A percentile compares a stretch with the other conserved stretches of the same genome.
These are phyloP conservation scores for Gaertneriomyces semiglobifer DNA, from an alignment of 192 early-diverging fungal species.

Conservation along the genomic window DNA sequence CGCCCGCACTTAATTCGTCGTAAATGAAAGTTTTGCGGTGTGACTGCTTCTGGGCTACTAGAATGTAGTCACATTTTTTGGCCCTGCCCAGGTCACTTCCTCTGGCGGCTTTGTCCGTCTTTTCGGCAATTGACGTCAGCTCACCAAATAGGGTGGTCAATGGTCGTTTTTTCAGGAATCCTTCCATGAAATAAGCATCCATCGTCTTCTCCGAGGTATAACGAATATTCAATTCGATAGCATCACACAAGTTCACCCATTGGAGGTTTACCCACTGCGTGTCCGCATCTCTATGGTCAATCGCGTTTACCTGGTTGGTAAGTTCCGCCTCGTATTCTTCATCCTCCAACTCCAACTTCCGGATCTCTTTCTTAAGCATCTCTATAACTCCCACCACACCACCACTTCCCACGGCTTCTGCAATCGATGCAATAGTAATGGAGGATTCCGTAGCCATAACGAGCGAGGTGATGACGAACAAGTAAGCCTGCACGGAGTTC, in stretches of 20 bases:
- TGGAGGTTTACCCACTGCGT: constrained; percentile 3
- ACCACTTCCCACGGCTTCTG: constrained; percentile 3
- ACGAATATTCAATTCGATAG: constrained; percentile 7
- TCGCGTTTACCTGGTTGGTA: neutral
- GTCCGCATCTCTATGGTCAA: neutral
- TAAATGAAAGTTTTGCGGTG: neutral
- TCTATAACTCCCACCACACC: neutral
- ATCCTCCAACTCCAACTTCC: neutral
- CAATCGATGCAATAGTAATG: constrained; percentile 3
- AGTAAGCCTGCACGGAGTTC: constrained; percentile 1
- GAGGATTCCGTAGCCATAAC: neutral
- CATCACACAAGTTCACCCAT: constrained; percentile 10
- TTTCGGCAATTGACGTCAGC: constrained; percentile 2
- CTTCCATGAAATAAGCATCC: constrained; percentile 7
- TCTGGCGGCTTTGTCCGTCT: constrained; percentile 1
- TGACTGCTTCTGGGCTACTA: neutral
- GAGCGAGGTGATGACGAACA: neutral
- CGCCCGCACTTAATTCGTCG: constrained; percentile 3
- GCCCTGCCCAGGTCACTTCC: neutral
- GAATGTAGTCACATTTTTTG: constrained; percentile 9
- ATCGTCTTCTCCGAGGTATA: constrained; percentile 1
- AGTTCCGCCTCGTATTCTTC: neutral
- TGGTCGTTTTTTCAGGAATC: constrained; percentile 5
- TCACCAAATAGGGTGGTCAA: neutral
- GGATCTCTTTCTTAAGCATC: neutral